These are phyloP conservation scores for Paecilomyces fulvus DNA, from an alignment of 2,329 filamentous ascomycete species.

Conservation along the genomic window DNA sequence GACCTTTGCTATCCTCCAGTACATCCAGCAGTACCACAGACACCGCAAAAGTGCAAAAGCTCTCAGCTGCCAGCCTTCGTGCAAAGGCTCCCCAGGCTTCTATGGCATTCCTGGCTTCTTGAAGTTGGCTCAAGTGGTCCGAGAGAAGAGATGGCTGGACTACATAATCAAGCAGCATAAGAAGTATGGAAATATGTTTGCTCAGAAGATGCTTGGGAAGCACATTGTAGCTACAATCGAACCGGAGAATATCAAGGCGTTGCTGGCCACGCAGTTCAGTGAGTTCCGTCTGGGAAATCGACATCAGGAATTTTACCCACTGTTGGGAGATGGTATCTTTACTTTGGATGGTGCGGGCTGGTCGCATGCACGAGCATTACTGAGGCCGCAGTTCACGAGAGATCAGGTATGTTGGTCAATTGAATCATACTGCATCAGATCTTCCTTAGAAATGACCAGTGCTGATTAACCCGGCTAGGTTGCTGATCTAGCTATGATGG, in stretches of 20 bases:
- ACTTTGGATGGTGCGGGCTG: constrained; percentile 70
- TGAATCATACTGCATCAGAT: background rate
- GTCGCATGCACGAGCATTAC: constrained; percentile 69
- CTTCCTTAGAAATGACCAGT: background rate
- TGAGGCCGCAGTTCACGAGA: constrained; percentile 78
- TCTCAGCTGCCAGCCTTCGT: constrained; percentile 16
- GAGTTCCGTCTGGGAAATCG: constrained; percentile 75
- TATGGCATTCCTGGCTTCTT: constrained; percentile 19
- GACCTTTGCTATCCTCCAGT: constrained; percentile 15
- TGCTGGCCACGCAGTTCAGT: constrained; percentile 72
- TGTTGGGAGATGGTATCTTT: constrained; percentile 43
- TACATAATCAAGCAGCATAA: constrained; percentile 16
- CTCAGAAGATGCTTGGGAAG: constrained; percentile 12
- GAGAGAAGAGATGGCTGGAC: constrained; percentile 23
- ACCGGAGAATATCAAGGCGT: constrained; percentile 66
- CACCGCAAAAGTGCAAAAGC: constrained; percentile 18
- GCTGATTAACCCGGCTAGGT: constrained; percentile 11
- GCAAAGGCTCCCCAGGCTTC: constrained; percentile 6
- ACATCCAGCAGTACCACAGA: constrained; percentile 12
- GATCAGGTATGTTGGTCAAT: constrained; percentile 56
- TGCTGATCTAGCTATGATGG: constrained; percentile 67
- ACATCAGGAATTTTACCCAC: constrained; percentile 52
- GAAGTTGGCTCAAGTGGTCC: constrained; percentile 14
- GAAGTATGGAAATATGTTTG: constrained; percentile 17
- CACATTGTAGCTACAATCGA: constrained; percentile 22